Percentiles rank a stretch among this genome's conserved stretches.
Conservation (phyloP, 495 filamentous ascomycete genomes). For the Lasiosphaeria hispida region DNA sequence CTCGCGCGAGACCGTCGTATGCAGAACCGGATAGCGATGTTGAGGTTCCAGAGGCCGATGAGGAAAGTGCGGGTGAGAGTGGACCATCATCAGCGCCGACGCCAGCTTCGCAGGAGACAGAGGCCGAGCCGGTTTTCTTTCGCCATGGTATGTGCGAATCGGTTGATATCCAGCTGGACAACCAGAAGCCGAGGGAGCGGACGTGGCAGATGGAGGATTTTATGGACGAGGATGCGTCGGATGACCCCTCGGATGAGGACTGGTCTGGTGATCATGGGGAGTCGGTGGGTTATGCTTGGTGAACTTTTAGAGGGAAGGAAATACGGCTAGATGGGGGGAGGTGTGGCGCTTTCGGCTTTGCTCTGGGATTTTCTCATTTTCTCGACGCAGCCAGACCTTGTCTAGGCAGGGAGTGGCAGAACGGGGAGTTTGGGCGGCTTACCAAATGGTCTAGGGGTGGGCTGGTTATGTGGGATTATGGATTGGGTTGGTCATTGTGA, state of each 20-base stretch:
- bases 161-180: conserved; percentile 80
- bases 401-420: too few species aligned
- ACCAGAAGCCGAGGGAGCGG: conserved; percentile 71
- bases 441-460: too few species aligned
- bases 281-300: conserved; percentile 31
- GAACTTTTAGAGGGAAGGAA: background rate
- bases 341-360: too few species aligned
- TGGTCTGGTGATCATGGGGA: conserved; percentile 62
- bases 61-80: background rate
- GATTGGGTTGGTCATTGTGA: too few species aligned
- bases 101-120: background rate
- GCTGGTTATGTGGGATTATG: too few species aligned
- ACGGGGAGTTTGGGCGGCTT: too few species aligned
- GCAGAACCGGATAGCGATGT: conserved; percentile 37
- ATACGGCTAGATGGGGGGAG: too few species aligned
- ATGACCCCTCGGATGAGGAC: conserved; percentile 63
- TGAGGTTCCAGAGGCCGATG: conserved; percentile 16
- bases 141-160: conserved; percentile 77
- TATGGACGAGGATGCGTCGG: conserved; percentile 62
- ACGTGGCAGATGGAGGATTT: conserved; percentile 77
- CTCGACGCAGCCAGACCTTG: too few species aligned
- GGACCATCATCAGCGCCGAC: background rate
- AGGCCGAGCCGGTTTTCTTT: conserved; percentile 27
- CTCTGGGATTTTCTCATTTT: too few species aligned
- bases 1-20: conserved; percentile 22